phyloP scores from a whole-genome alignment of 345 rosid genomes.

The Lenwebbia sp. region DNA sequence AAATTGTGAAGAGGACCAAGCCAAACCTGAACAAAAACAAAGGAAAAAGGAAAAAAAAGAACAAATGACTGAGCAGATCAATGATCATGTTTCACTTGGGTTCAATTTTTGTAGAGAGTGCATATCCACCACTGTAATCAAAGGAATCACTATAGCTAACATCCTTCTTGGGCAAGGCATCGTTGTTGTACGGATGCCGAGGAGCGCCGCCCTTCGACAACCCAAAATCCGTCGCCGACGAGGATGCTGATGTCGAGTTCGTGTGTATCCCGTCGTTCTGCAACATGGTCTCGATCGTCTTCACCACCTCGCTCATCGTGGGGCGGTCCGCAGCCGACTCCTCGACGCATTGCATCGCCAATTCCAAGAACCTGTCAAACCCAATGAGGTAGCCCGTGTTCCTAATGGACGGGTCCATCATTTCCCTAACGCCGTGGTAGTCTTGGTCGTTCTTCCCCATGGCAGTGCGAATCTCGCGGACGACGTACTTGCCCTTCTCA shows the following conservation, averaged over 20 bases:
- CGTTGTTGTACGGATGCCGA: conserved; percentile 46
- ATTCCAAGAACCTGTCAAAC: conserved; percentile 48
- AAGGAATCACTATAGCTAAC: conserved; percentile 28
- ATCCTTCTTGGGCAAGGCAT: conserved; percentile 27
- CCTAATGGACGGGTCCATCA: conserved; percentile 57
- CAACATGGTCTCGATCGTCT: conserved; percentile 64
- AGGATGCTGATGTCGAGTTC: conserved; percentile 73
- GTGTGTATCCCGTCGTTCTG: conserved; percentile 59
- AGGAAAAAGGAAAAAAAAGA: neutral
- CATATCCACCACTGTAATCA: conserved; percentile 72
- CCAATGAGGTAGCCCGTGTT: conserved; percentile 37
- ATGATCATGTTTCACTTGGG: conserved; percentile 28
- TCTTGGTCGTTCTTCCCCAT: conserved; percentile 51
- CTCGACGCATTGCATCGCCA: conserved; percentile 74
- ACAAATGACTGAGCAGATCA: neutral
- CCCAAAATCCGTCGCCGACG: conserved; percentile 74
- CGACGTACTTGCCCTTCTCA: conserved; percentile 83
- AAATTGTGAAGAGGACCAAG: neutral
- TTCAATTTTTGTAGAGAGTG: conserved; percentile 47
- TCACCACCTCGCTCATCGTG: conserved; percentile 76
- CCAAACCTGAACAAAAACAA: neutral
- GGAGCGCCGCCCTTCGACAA: conserved; percentile 28
- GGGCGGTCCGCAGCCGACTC: conserved; percentile 84
- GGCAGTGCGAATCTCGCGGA: conserved; percentile 48
- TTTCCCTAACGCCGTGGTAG: conserved; percentile 51